phyloP scores from a whole-genome alignment of 768 basidiomycete genomes.

The Phylloporus sp. region DNA sequence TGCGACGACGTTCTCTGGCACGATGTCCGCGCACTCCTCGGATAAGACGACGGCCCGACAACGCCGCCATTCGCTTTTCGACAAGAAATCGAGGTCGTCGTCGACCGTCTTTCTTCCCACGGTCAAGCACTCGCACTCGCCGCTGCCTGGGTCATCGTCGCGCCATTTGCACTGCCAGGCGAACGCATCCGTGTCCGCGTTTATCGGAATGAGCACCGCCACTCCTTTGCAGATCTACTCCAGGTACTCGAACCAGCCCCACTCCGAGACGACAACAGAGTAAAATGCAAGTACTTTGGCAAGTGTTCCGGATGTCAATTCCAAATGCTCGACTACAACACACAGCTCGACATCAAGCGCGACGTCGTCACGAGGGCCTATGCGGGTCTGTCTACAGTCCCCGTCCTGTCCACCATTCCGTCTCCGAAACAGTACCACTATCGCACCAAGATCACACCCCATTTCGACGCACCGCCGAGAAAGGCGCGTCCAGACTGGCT shows the following conservation, averaged over 20 bases:
- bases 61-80: slow-evolving; percentile 57
- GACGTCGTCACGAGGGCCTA: slow-evolving; percentile 83
- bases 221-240: slow-evolving; percentile 74
- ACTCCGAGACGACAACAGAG: slow-evolving; percentile 60
- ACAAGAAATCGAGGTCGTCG: slow-evolving; percentile 62
- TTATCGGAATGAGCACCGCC: slow-evolving; percentile 62
- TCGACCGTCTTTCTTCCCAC: slow-evolving; percentile 57
- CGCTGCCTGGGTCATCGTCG: slow-evolving; percentile 74
- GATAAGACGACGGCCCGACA: no score
- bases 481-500: slow-evolving; percentile 49
- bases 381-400: slow-evolving; percentile 54
- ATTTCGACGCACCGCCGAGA: slow-evolving; percentile 78
- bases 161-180: slow-evolving; percentile 80
- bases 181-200: slow-evolving; percentile 73
- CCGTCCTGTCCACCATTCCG: slow-evolving; percentile 73
- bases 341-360: slow-evolving; percentile 83
- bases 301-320: slow-evolving; percentile 92
- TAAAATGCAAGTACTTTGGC: slow-evolving; percentile 85
- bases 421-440: slow-evolving; percentile 90
- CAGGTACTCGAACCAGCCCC: slow-evolving; percentile 55
- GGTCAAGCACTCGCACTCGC: slow-evolving; percentile 59
- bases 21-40: slow-evolving; percentile 67
- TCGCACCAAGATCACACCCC: slow-evolving; percentile 95
- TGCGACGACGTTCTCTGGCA: slow-evolving; percentile 72
- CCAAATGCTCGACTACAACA: slow-evolving; percentile 87